Conservation (phyloP, 2,329 filamentous ascomycete species). For the Knufia petricola region DNA sequence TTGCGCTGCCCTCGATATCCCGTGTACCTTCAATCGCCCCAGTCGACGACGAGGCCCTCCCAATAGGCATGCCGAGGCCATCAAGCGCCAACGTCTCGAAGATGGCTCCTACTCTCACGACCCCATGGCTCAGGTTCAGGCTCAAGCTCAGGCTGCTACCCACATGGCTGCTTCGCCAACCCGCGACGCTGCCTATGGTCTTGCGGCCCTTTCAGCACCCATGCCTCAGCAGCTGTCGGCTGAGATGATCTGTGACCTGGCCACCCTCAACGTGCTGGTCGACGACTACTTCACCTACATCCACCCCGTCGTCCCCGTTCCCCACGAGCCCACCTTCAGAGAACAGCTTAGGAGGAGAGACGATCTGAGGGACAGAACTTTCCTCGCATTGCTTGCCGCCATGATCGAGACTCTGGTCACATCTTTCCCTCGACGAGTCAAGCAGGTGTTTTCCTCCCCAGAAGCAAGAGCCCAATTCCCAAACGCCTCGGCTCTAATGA, state of each 20-base stretch:
- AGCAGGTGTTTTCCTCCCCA: conserved; percentile 32
- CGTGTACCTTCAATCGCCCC: conserved; percentile 57
- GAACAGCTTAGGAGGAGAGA: conserved; percentile 34
- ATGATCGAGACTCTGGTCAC: conserved; percentile 38
- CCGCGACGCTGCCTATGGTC: conserved; percentile 41
- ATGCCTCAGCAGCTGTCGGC: conserved; percentile 35
- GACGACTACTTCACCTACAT: conserved; percentile 42
- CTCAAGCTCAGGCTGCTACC: no score
- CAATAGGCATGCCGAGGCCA: conserved; percentile 56
- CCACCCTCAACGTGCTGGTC: conserved; percentile 32
- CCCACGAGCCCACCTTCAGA: conserved; percentile 39
- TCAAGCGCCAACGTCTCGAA: conserved; percentile 52
- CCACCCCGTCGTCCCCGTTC: conserved; percentile 37
- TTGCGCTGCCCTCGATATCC: conserved; percentile 55
- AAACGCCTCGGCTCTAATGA: conserved; percentile 35
- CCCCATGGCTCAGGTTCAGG: no score
- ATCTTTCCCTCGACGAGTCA: conserved; percentile 37
- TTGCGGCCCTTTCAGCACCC: conserved; percentile 40
- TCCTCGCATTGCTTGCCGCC: conserved; percentile 36
- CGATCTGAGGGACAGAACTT: conserved; percentile 33
- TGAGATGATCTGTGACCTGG: conserved; percentile 37
- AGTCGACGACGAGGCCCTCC: conserved; percentile 56
- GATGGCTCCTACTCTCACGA: conserved; percentile 15
- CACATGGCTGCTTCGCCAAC: conserved; percentile 35
- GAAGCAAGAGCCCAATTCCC: conserved; percentile 31